Evolutionary conservation across 2,329 filamentous ascomycete genomes (phyloP), one percentile per base, ranked within the genome.

Genomic region (Fulvia fulva): DNA sequence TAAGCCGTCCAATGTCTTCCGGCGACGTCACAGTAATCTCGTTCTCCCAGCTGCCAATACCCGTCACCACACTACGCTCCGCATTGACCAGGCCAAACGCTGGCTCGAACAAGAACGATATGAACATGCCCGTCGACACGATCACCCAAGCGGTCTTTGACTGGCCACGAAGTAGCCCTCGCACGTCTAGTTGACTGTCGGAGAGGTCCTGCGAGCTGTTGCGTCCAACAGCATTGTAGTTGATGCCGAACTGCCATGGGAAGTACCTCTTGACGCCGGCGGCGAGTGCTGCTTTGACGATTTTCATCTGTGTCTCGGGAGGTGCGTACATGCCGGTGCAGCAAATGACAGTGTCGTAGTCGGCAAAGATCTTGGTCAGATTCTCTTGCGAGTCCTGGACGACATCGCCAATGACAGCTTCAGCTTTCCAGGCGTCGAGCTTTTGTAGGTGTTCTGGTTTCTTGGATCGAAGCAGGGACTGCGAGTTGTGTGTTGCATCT

Each of bases 181-280:
- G 72, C 25, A 88, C 85, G 54, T 79, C 77, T 0, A 86, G 74
- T 73, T 89, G 86, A 76, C 88, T 87, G 58, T 86, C 85, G 64
- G 89, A 90, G 14, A 90, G 67, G 32, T 84, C 81, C 70, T 88
- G 86, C 45, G 81, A 76, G 25, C 81, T 83, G 0, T 81, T 81
- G 0, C 75, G 70, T 0, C 85, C 85, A 16, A 89, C 83, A 26
- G 75, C 69, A 57, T 90, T 86, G 71, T 90, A 90, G 68, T 90
- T 85, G 23, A 89, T 82, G 0, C 87, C 87, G 69, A 86, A 90
- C 70, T 90, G 87, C 87, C 87, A 90, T 0, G 87, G 87, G 19
- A 90, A 79, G 67, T 81, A 90, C 0, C 81, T 74, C 14, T 72
- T 63, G 0, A 81, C 78, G 0, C 74, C 71, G 0, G 81, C 84